These are phyloP conservation scores for Massariosphaeria phaeospora DNA, from an alignment of 495 filamentous ascomycete species.

Conservation along the genomic window DNA sequence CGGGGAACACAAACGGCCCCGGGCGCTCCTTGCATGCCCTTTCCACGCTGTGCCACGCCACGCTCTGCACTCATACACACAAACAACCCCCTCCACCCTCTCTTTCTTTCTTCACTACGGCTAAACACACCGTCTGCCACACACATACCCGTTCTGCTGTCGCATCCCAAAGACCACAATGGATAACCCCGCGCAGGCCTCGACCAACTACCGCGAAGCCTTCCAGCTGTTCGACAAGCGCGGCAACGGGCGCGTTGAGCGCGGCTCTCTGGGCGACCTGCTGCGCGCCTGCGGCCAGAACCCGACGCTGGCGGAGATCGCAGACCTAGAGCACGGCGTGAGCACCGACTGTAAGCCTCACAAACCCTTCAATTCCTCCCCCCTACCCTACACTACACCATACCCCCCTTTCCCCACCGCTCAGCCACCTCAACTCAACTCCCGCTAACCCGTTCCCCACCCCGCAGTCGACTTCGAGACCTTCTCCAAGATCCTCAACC, in stretches of 20 bases:
- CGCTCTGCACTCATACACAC: not conserved
- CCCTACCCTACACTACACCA: not conserved
- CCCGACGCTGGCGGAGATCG: slow-evolving; percentile 86
- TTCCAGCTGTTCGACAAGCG: slow-evolving; percentile 99
- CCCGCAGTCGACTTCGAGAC: slow-evolving; percentile 89
- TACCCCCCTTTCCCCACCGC: not conserved
- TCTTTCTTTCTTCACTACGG: not conserved
- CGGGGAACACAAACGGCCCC: not conserved
- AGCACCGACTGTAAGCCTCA: slow-evolving; percentile 79
- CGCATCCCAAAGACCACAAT: slow-evolving; percentile 4
- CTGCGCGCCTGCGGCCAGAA: slow-evolving; percentile 97
- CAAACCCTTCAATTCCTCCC: not conserved
- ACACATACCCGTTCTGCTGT: not conserved
- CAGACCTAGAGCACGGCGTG: slow-evolving; percentile 78
- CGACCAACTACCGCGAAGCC: slow-evolving; percentile 99
- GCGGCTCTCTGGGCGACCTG: slow-evolving; percentile 85
- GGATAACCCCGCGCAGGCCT: slow-evolving; percentile 57
- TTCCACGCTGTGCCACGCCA: not conserved
- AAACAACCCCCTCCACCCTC: not conserved
- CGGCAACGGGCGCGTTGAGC: slow-evolving; percentile 80
- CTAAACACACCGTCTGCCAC: not conserved
- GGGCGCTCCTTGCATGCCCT: not conserved
- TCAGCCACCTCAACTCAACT: not conserved
- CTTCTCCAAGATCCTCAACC: slow-evolving; percentile 91
- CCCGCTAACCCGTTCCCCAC: not conserved